Evolutionary conservation across 306 rosid genomes (phyloP).

Genomic region (Quercus variabilis): DNA sequence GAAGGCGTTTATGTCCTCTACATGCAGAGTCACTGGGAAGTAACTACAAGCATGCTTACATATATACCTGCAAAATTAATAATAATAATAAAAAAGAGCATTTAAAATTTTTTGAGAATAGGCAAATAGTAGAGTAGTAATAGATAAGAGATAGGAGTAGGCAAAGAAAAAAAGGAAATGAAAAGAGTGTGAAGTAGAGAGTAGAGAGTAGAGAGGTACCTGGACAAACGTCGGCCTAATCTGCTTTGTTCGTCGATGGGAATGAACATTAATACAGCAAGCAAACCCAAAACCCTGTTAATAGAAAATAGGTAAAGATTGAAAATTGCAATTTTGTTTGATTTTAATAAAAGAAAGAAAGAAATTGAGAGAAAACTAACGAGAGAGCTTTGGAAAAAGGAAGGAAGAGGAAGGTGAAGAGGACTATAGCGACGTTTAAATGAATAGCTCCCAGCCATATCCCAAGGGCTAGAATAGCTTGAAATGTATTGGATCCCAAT

Average conservation of each 20-base stretch:
- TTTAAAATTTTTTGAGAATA: not conserved
- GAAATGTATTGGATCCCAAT: slow-evolving; percentile 20
- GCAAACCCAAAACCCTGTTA: slow-evolving; percentile 61
- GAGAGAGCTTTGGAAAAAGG: slow-evolving; percentile 53
- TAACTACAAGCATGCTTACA: slow-evolving; percentile 65
- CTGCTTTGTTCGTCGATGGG: slow-evolving; percentile 56
- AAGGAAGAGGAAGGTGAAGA: slow-evolving; percentile 57
- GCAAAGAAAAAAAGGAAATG: too few relatives aligned
- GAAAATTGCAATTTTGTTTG: not conserved
- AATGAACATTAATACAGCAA: slow-evolving; percentile 44
- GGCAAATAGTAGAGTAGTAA: not conserved
- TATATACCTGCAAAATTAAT: slow-evolving; percentile 49
- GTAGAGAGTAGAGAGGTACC: slow-evolving; percentile 25
- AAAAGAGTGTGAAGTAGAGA: too few relatives aligned
- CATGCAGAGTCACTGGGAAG: slow-evolving; percentile 75
- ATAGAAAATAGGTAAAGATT: not conserved
- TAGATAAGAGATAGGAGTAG: not conserved
- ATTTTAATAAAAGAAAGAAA: not conserved
- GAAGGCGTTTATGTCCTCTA: slow-evolving; percentile 73
- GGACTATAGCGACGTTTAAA: slow-evolving; percentile 39
- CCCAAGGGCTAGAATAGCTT: slow-evolving; percentile 39
- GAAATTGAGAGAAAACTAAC: slow-evolving; percentile 30
- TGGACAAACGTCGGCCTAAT: slow-evolving; percentile 53
- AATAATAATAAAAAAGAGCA: not conserved
- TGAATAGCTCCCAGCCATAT: slow-evolving; percentile 81